Conservation (phyloP, 768 basidiomycete genomes). For the Termitomyces sp. region DNA sequence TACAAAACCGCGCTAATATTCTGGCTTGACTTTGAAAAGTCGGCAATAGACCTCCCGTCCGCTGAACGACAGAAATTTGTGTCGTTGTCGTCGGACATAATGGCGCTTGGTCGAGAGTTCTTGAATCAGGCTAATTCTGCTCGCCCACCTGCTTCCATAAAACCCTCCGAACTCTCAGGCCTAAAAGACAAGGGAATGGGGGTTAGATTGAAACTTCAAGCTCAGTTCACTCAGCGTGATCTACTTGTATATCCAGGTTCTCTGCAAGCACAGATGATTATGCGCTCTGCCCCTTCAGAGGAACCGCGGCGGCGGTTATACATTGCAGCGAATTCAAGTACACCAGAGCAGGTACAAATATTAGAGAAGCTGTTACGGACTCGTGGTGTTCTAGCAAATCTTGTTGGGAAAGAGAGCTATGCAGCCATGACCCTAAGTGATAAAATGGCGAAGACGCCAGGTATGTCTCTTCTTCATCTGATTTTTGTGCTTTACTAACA, state of each 20-base stretch:
- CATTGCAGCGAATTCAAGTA: slow-evolving; percentile 74
- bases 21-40: slow-evolving; percentile 96
- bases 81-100: slow-evolving; percentile 82
- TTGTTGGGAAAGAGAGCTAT: slow-evolving; percentile 84
- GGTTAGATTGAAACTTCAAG: slow-evolving; percentile 64
- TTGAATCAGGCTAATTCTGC: slow-evolving; percentile 59
- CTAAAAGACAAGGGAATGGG: slow-evolving; percentile 77
- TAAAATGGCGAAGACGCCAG: slow-evolving; percentile 97
- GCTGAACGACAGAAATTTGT: slow-evolving; percentile 79
- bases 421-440: slow-evolving; percentile 84
- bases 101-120: slow-evolving; percentile 84
- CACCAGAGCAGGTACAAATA: slow-evolving; percentile 65
- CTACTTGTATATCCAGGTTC: slow-evolving; percentile 81
- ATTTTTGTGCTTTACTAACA: background rate
- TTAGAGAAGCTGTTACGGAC: slow-evolving; percentile 72
- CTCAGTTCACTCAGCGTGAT: slow-evolving; percentile 69
- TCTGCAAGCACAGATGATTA: slow-evolving; percentile 89
- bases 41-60: slow-evolving; percentile 85
- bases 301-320: slow-evolving; percentile 79
- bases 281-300: slow-evolving; percentile 82
- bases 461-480: slow-evolving; percentile 30
- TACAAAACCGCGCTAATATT: slow-evolving; percentile 87
- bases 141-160: slow-evolving; percentile 62
- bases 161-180: slow-evolving; percentile 63
- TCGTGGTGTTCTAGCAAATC: slow-evolving; percentile 73